Percentiles rank a stretch among this genome's conserved stretches.
phyloP scores from a whole-genome alignment of 2,329 filamentous ascomycete species.

The Reticulascus tulasneorum region DNA sequence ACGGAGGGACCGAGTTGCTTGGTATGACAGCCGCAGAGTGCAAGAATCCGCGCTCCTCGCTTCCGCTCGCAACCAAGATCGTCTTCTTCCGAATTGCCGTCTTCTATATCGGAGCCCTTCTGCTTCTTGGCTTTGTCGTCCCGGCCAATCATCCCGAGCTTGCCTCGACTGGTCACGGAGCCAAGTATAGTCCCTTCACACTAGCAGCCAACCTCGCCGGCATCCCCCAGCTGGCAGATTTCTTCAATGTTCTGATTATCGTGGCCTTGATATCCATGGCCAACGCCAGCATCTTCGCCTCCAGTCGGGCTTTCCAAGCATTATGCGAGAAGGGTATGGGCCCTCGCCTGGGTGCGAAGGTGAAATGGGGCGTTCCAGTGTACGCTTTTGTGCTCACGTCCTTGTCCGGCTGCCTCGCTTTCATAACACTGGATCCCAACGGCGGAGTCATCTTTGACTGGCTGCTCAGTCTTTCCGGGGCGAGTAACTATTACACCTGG shows the following conservation, averaged over 20 bases:
- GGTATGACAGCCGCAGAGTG: conserved; percentile 40
- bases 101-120: conserved; percentile 50
- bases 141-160: conserved; percentile 41
- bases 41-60: conserved; percentile 50
- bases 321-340: conserved; percentile 31
- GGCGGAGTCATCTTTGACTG: conserved; percentile 38
- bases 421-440: conserved; percentile 33
- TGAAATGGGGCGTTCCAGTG: conserved; percentile 37
- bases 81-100: conserved; percentile 57
- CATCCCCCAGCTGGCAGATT: conserved; percentile 20
- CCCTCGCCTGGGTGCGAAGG: conserved; percentile 20
- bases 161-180: conserved; percentile 13
- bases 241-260: conserved; percentile 33
- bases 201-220: conserved; percentile 21
- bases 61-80: conserved; percentile 82
- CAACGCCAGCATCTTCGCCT: conserved; percentile 37
- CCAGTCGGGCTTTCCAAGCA: conserved; percentile 30
- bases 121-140: conserved; percentile 48
- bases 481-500: conserved; percentile 46
- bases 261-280: conserved; percentile 32
- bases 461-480: conserved; percentile 42
- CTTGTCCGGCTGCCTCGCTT: conserved; percentile 37
- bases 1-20: conserved; percentile 41
- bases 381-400: conserved; percentile 35
- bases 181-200: conserved; percentile 23